phyloP scores from a whole-genome alignment of 192 early-diverging fungal genomes.

The Fimicolochytrium jonesii region DNA sequence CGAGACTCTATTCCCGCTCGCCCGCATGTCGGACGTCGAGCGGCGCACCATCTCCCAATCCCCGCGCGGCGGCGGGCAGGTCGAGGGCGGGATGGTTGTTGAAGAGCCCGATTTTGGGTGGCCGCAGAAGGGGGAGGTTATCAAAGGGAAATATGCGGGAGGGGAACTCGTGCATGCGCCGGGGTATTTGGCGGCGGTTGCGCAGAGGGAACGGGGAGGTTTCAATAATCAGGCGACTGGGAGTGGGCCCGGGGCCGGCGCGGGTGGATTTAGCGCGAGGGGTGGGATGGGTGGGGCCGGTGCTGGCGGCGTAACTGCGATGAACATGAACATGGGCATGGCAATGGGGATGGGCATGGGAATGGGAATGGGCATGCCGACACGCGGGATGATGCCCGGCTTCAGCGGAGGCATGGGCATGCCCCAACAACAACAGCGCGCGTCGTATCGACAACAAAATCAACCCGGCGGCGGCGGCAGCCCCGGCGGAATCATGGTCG shows the following conservation, averaged over 20 bases:
- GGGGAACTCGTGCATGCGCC: constrained; percentile 13
- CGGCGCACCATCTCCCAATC: constrained; percentile 29
- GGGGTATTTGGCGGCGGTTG: neutral
- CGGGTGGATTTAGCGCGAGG: neutral
- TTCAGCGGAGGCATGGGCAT: too few relatives aligned
- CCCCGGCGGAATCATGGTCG: constrained; percentile 17
- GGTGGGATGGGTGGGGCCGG: neutral
- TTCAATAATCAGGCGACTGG: neutral
- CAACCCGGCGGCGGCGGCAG: neutral
- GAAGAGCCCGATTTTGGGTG: constrained; percentile 50
- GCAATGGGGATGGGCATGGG: constrained; percentile 8
- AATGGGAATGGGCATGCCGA: too few relatives aligned
- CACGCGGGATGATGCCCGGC: too few relatives aligned
- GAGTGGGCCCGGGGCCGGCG: neutral
- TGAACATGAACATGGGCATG: neutral
- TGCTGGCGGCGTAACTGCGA: neutral
- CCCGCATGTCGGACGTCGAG: constrained; percentile 41
- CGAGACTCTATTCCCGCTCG: constrained; percentile 38
- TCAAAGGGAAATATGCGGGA: constrained; percentile 20
- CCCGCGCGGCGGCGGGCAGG: constrained; percentile 38
- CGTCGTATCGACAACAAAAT: neutral
- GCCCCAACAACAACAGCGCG: too few relatives aligned
- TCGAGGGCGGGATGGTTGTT: constrained; percentile 42
- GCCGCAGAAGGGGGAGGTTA: constrained; percentile 22
- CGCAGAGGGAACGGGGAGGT: constrained; percentile 3